These are phyloP conservation scores for Tolypocladium guangdongense DNA, from an alignment of 2,329 filamentous ascomycete genomes.

Conservation along the genomic window DNA sequence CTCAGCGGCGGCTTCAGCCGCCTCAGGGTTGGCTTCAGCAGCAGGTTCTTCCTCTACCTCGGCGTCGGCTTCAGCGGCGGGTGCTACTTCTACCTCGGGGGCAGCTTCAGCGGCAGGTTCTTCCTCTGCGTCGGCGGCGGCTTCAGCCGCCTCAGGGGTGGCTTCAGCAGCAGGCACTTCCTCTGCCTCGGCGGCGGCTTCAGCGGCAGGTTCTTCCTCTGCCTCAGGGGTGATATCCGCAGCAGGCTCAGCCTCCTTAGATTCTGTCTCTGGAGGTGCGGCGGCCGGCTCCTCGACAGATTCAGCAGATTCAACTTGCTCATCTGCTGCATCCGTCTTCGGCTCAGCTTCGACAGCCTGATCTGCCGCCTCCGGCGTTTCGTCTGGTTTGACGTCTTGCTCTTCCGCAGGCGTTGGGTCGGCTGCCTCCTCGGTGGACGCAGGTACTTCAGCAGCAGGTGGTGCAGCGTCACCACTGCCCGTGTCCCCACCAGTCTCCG, in stretches of 20 bases:
- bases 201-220: conserved; percentile 1
- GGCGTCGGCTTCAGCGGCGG: no score
- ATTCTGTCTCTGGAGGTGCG: conserved; percentile 1
- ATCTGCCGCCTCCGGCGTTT: background rate
- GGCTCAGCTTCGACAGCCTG: background rate
- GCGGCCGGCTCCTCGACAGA: background rate
- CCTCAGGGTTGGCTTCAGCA: no score
- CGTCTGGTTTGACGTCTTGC: background rate
- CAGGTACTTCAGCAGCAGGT: conserved; percentile 10
- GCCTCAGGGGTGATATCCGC: conserved; percentile 1
- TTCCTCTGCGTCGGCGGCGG: no score
- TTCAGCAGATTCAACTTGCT: background rate
- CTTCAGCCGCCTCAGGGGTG: no score
- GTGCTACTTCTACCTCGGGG: no score
- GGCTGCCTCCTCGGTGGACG: background rate
- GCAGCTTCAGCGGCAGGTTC: no score
- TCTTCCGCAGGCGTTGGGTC: background rate
- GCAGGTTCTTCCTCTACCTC: no score
- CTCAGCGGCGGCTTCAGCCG: no score
- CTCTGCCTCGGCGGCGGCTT: conserved; percentile 6
- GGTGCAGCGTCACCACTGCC: background rate
- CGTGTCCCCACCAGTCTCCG: conserved; percentile 3
- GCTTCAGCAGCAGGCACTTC: no score
- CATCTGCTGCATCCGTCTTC: background rate
- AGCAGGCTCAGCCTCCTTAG: conserved; percentile 7